Base-by-base conservation (phyloP, 805 yeast genomes). In the Candida jianshihensis region DNA sequence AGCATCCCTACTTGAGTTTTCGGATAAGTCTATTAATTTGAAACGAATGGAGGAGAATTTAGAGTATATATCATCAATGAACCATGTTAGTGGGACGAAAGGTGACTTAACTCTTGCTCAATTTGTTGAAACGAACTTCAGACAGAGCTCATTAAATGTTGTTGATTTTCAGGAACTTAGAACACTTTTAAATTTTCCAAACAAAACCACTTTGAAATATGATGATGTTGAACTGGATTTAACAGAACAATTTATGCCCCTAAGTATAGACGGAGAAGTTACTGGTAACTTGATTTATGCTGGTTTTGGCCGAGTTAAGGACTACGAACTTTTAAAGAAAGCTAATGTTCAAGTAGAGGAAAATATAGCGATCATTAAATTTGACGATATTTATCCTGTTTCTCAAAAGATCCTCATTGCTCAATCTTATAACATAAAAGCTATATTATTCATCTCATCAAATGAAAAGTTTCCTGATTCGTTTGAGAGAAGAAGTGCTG, bases 1-100 rank as follows among this genome's bases (percentile, higher is more conserved):
- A 19, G 64, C 61, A 1, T 65, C 65, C 36, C 59, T 89, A 31
- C 57, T 68, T 13, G 62, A 63, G 5, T 71, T 71, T 33, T 64
- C 82, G 7, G 61, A 63, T 22, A 56, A 60, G n/a, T 66, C 71
- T 30, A 63, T 85, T 21, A 82, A 77, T 49, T 56, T 66, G 6
- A 68, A 72, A 18, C 33, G 33, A 24, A 36, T 51, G 43, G 54
- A 51, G 40, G 56, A 51, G 47, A 41, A 43, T 6, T 30, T 51
- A 22, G 53, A 51, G 37, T 51, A 47, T 31, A 29, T 51, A 16
- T 34, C 51, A 30, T 57, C 73, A 17, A 64, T 90, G 57, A 78
- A 78, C 3, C 97, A 88, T 54, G 59, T 81, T 44, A 77, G 96
- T 0, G 97, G 97, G 4, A 81, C 97, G 3, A 73, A 76, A 13